phyloP scores from a whole-genome alignment of 768 basidiomycete species.

The Auricularia sp. region DNA sequence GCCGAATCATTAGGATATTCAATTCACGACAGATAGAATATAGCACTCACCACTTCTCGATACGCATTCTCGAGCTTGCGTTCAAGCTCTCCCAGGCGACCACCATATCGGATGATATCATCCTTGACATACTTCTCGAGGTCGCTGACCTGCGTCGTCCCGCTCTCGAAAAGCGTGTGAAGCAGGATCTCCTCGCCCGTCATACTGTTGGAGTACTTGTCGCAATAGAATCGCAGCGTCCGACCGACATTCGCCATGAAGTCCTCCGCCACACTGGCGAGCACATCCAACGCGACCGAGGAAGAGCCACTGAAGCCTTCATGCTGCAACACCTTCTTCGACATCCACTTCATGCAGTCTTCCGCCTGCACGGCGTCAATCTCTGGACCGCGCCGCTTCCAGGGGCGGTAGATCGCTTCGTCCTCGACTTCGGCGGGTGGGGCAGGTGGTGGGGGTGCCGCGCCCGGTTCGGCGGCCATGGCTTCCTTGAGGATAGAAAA shows the following conservation, averaged over 20 bases:
- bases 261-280: conserved; percentile 67
- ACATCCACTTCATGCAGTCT: conserved; percentile 64
- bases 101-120: conserved; percentile 75
- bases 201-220: conserved; percentile 75
- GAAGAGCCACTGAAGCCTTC: conserved; percentile 76
- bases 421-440: conserved; percentile 14
- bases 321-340: conserved; percentile 75
- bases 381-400: conserved; percentile 39
- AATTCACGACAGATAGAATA: too few relatives aligned
- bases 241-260: conserved; percentile 80
- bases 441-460: neutral
- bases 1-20: neutral
- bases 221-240: conserved; percentile 70
- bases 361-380: conserved; percentile 50
- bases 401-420: conserved; percentile 28
- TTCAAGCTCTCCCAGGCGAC: conserved; percentile 66
- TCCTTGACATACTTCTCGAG: conserved; percentile 84
- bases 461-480: conserved; percentile 13
- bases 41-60: conserved; percentile 55
- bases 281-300: conserved; percentile 63
- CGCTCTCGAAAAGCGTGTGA: conserved; percentile 85
- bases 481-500: conserved; percentile 46
- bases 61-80: conserved; percentile 81
- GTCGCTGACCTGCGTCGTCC: conserved; percentile 63
- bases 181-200: conserved; percentile 90